These are phyloP conservation scores for Cladophialophora yegresii DNA, from an alignment of 2,329 filamentous ascomycete species.

Conservation along the genomic window DNA sequence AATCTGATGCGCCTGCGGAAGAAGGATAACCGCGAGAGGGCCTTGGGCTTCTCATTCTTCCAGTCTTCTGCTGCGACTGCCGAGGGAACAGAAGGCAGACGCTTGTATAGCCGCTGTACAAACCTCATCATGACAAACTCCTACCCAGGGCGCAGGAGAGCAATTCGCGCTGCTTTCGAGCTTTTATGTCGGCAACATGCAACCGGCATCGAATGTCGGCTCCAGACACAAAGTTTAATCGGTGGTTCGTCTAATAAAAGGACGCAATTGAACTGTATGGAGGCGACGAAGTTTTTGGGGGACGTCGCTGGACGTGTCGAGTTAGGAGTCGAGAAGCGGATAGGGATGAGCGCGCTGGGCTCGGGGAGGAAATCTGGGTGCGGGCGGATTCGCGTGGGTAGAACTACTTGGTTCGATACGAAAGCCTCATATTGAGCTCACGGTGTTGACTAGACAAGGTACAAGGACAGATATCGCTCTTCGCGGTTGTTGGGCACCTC, in stretches of 20 bases:
- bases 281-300: neutral
- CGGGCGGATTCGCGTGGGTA: conserved; percentile 14
- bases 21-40: conserved; percentile 66
- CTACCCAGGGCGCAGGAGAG: conserved; percentile 19
- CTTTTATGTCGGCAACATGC: conserved; percentile 25
- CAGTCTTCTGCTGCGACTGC: conserved; percentile 51
- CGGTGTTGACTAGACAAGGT: conserved; percentile 16
- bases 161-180: conserved; percentile 21
- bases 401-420: conserved; percentile 25
- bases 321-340: conserved; percentile 14
- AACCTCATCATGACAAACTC: conserved; percentile 49
- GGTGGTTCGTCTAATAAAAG: neutral
- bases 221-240: neutral
- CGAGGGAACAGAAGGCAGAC: conserved; percentile 51
- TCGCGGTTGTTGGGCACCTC: conserved; percentile 18
- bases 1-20: conserved; percentile 83
- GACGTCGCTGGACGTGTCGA: conserved; percentile 8
- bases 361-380: conserved; percentile 3
- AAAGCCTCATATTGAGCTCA: conserved; percentile 26
- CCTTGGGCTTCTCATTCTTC: conserved; percentile 48
- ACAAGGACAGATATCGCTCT: conserved; percentile 30
- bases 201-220: conserved; percentile 21
- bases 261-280: neutral
- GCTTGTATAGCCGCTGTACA: conserved; percentile 57
- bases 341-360: conserved; percentile 26